A percentile compares a stretch with the other conserved stretches of the same genome.
Evolutionary conservation across 306 rosid species (phyloP).

Genomic region (Fragaria vesca): DNA sequence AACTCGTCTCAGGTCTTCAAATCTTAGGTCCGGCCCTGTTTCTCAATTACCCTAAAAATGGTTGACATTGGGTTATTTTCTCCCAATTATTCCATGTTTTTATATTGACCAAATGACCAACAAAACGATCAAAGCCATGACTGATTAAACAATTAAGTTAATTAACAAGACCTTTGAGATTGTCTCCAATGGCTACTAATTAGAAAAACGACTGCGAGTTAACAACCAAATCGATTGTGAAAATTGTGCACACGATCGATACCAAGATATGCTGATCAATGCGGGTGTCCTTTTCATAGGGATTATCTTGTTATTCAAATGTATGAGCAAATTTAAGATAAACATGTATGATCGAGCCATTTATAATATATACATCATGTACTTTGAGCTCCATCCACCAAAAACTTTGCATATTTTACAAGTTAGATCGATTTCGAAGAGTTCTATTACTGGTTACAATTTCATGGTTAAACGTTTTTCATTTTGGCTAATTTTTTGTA

Average conservation of each 20-base stretch:
- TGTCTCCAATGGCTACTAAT: background rate
- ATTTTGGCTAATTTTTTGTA: too few species aligned
- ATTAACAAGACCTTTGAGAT: background rate
- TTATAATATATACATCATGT: too few species aligned
- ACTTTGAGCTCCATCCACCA: background rate
- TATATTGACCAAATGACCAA: background rate
- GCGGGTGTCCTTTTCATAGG: background rate
- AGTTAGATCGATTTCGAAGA: background rate
- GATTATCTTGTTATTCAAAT: background rate
- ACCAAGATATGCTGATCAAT: background rate
- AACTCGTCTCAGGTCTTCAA: too few species aligned
- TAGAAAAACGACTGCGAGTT: background rate
- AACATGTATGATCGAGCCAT: background rate
- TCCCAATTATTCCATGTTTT: background rate
- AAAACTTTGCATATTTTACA: background rate
- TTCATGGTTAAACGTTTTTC: background rate
- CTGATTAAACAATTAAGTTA: background rate
- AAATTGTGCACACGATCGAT: background rate
- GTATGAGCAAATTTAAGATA: background rate
- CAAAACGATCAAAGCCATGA: conserved; percentile 4
- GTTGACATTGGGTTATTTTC: background rate
- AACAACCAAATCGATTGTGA: background rate
- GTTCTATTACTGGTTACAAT: background rate
- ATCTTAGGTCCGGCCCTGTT: too few species aligned
- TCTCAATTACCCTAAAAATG: background rate